Base-by-base conservation (phyloP, 305 asterid species). In the Solanum chacoense region DNA sequence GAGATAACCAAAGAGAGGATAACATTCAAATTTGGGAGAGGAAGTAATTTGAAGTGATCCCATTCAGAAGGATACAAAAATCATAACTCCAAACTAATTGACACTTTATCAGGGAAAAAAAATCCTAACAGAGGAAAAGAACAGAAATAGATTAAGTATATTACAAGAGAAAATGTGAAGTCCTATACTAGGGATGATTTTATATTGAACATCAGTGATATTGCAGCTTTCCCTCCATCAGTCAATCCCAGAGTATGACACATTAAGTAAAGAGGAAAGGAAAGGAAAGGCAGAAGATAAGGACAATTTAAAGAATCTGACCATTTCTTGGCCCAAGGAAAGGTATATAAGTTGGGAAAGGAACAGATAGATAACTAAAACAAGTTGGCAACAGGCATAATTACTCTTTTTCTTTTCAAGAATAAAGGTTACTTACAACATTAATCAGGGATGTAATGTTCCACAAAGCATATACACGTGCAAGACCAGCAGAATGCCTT, bases 381-480 rank as follows among this genome's bases (percentile, higher is more conserved):
- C 45, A 22, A 59, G 50, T 32, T 2, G 3, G 45, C 45, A 4
- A 59, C 34, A 55, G 32, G 75, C 75, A n/a, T 32, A 84, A 12
- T 55, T 55, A 59, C 50, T 55, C 75, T 32, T 65, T 65, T 45
- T 83, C 69, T 32, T 84, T 59, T 59, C 6, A 31, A 86, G 16
- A 67, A 22, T 32, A 65, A 78, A 40, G 35, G 90, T 76, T 37
- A 93, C 98, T 95, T 95, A 98, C 99, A 40, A 96, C 94, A 90
- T 96, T 98, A 87, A 98, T 87, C 87, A 98, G 91, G 79, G 99
- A 98, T 40, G 98, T 91, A 90, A 95, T 84, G 93, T 96, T 98
- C 99, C 99, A 96, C 92, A 98, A 89, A 91, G 99, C 98, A 91
- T 96, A 98, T 71, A 94, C 93, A 87, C 99, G 99, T 20, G 99